Evolutionary conservation across 148 eudicot genomes (phyloP).

Genomic region (Dysphania ambrosioides): DNA sequence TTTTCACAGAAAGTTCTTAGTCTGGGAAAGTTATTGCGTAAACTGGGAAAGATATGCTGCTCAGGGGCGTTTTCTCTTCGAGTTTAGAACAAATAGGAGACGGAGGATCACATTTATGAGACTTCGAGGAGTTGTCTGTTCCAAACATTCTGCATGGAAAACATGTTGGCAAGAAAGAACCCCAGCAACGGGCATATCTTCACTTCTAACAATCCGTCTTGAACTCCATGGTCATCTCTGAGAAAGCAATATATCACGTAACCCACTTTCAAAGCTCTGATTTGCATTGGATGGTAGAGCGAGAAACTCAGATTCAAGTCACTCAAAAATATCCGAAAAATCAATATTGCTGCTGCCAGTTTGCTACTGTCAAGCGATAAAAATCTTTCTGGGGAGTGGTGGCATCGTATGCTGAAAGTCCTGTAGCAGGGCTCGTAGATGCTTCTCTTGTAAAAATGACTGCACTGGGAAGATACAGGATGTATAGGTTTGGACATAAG

Average conservation of each 20-base stretch:
- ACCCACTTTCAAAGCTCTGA: slow-evolving; percentile 49
- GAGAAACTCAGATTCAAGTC: slow-evolving; percentile 42
- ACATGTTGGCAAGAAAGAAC: slow-evolving; percentile 83
- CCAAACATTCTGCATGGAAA: slow-evolving; percentile 95
- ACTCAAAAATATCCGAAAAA: slow-evolving; percentile 52
- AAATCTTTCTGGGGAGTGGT: slow-evolving; percentile 42
- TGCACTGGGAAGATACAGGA: slow-evolving; percentile 68
- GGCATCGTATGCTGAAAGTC: slow-evolving; percentile 36
- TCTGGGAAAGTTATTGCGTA: slow-evolving; percentile 48
- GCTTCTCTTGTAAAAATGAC: slow-evolving; percentile 41
- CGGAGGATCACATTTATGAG: slow-evolving; percentile 73
- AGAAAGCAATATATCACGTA: slow-evolving; percentile 84
- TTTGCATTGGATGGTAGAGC: slow-evolving; percentile 32
- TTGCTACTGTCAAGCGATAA: slow-evolving; percentile 59
- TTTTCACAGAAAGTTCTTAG: slow-evolving; percentile 57
- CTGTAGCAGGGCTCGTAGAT: slow-evolving; percentile 26
- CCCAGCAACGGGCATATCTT: slow-evolving; percentile 86
- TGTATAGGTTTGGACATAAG: slow-evolving; percentile 92
- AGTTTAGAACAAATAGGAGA: slow-evolving; percentile 72
- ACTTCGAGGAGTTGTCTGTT: slow-evolving; percentile 75
- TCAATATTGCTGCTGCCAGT: slow-evolving; percentile 65
- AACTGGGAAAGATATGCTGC: slow-evolving; percentile 39
- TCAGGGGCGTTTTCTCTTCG: slow-evolving; percentile 53
- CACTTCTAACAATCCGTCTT: slow-evolving; percentile 67
- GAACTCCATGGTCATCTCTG: slow-evolving; percentile 96